phyloP scores from a whole-genome alignment of 225 moss, liverwort and hornwort species.

The Pleurozium schreberi region DNA sequence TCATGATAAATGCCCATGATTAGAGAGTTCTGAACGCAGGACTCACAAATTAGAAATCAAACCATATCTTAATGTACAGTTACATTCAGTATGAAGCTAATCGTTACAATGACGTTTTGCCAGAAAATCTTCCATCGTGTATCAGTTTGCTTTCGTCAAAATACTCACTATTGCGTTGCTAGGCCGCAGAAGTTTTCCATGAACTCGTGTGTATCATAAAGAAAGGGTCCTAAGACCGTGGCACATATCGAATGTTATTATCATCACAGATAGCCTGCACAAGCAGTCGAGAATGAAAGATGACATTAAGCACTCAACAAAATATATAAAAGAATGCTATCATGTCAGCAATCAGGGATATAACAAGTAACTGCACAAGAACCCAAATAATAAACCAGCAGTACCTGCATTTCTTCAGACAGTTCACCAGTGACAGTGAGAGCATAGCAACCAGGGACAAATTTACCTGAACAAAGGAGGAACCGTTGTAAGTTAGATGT shows the following conservation, averaged over 20 bases:
- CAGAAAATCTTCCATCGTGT: not conserved
- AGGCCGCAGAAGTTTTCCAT: not conserved
- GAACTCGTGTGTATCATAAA: not conserved
- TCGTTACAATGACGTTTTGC: not conserved
- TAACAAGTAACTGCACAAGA: not conserved
- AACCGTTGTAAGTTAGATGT: not conserved
- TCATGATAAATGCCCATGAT: not conserved
- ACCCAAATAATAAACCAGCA: not conserved
- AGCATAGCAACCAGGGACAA: slow-evolving; percentile 82
- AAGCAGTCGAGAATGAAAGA: not conserved
- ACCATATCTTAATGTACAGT: slow-evolving; percentile 7
- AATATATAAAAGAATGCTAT: not conserved
- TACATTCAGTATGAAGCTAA: not conserved
- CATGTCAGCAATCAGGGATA: not conserved
- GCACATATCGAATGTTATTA: slow-evolving; percentile 84
- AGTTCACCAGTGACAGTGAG: slow-evolving; percentile 83
- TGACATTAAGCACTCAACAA: not conserved
- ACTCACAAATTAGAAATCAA: not conserved
- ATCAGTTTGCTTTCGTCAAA: not conserved
- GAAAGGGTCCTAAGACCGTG: slow-evolving; percentile 31
- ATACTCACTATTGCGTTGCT: not conserved
- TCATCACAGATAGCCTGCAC: slow-evolving; percentile 90
- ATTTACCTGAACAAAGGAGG: slow-evolving; percentile 57
- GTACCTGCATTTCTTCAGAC: slow-evolving; percentile 96
- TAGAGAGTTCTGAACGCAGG: not conserved